Evolutionary conservation across 2,329 filamentous ascomycete genomes (phyloP).

Genomic region (Trichocomaceae sp.): DNA sequence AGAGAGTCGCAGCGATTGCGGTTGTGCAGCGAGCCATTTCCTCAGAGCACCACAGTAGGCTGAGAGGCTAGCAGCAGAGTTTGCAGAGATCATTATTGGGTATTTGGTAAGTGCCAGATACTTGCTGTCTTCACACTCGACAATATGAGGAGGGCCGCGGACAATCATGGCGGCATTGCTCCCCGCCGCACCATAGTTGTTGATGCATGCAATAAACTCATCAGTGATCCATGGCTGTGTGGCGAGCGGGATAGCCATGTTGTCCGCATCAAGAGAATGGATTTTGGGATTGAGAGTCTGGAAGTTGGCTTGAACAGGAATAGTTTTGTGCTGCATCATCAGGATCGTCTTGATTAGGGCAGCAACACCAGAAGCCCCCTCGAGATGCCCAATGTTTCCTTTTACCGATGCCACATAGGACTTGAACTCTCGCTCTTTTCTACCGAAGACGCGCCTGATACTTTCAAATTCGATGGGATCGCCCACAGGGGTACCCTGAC

Average conservation of each 20-base stretch:
- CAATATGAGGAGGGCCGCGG: constrained; percentile 18
- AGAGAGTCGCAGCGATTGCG: background rate
- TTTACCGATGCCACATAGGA: constrained; percentile 26
- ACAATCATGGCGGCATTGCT: constrained; percentile 25
- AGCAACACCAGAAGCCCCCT: constrained; percentile 23
- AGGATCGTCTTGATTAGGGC: constrained; percentile 25
- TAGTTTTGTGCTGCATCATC: constrained; percentile 30
- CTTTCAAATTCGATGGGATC: constrained; percentile 18
- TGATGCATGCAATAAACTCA: constrained; percentile 19
- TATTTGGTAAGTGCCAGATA: background rate
- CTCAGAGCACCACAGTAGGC: background rate
- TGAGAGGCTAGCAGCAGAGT: background rate
- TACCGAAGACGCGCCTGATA: constrained; percentile 9
- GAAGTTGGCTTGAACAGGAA: constrained; percentile 25
- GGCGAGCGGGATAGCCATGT: constrained; percentile 15
- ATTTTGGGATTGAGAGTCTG: constrained; percentile 20
- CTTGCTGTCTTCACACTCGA: background rate
- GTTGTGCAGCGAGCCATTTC: background rate
- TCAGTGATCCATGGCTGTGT: constrained; percentile 8
- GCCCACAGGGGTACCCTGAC: constrained; percentile 20
- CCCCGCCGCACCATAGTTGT: constrained; percentile 28
- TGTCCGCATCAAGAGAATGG: constrained; percentile 9
- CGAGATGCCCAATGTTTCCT: constrained; percentile 29
- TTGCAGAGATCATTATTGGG: constrained; percentile 1
- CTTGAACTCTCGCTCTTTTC: constrained; percentile 6